Conservation (phyloP, 2,329 filamentous ascomycete genomes). For the Aspergillus versicolor region DNA sequence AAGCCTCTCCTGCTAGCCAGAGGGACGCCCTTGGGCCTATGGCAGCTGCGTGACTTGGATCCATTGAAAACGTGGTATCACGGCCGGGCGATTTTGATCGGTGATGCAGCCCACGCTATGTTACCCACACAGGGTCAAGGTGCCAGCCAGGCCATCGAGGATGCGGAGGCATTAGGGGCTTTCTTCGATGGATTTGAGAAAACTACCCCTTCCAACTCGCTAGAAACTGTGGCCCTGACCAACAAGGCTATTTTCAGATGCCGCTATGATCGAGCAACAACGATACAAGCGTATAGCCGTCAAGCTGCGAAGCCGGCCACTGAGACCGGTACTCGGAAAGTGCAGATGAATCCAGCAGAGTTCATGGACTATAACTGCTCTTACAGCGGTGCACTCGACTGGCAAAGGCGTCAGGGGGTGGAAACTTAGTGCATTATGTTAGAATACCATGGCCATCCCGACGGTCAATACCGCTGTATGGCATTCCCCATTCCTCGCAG, state of each 20-base stretch:
- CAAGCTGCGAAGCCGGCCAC: conserved; percentile 43
- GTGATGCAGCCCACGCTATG: conserved; percentile 41
- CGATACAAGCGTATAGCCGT: conserved; percentile 47
- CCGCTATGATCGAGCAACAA: conserved; percentile 38
- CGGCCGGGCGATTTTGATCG: conserved; percentile 32
- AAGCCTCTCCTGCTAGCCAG: conserved; percentile 4
- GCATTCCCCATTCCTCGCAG: conserved; percentile 10
- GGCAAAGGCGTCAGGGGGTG: not conserved
- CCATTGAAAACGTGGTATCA: conserved; percentile 15
- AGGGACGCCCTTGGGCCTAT: not conserved
- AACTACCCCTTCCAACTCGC: not conserved
- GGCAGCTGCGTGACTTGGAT: conserved; percentile 27
- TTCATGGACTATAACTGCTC: conserved; percentile 2
- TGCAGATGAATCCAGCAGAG: conserved; percentile 2
- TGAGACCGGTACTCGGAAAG: conserved; percentile 27
- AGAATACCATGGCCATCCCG: not conserved
- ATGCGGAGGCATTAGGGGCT: conserved; percentile 32
- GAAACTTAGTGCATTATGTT: not conserved
- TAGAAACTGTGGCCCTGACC: not conserved
- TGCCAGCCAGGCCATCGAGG: conserved; percentile 44
- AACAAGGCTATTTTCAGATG: conserved; percentile 27
- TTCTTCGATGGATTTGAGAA: conserved; percentile 7
- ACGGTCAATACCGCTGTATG: not conserved
- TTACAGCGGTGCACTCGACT: conserved; percentile 34
- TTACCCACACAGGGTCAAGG: conserved; percentile 47